phyloP scores from a whole-genome alignment of 140 eudicot genomes.

The Stevia rebaudiana region DNA sequence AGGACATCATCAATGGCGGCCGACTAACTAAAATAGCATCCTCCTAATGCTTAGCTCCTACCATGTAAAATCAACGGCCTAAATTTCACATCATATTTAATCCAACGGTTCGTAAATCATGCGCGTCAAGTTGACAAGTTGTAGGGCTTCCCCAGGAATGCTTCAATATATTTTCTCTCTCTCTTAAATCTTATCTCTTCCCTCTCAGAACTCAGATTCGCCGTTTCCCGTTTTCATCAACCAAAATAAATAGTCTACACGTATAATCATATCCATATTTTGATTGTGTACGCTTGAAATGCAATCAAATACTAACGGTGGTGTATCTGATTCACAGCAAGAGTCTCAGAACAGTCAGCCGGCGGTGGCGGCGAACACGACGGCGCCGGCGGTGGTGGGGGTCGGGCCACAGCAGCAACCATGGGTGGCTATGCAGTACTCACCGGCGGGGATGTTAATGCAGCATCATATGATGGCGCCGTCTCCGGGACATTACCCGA shows the following conservation, averaged over 20 bases:
- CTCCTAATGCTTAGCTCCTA: conserved; percentile 10
- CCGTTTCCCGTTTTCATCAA: conserved; percentile 16
- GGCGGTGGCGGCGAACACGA: conserved; percentile 1
- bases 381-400: conserved; percentile 23
- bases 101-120: conserved; percentile 45
- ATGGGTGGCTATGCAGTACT: conserved; percentile 87
- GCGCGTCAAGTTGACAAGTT: conserved; percentile 40
- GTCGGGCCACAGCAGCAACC: conserved; percentile 50
- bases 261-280: neutral
- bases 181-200: conserved; percentile 20
- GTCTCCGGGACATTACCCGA: conserved; percentile 52
- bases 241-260: conserved; percentile 4
- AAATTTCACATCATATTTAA: conserved; percentile 9
- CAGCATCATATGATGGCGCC: conserved; percentile 86
- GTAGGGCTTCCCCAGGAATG: conserved; percentile 54
- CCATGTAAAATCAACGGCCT: conserved; percentile 34
- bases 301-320: conserved; percentile 32
- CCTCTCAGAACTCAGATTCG: conserved; percentile 38
- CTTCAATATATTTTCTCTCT: conserved; percentile 30
- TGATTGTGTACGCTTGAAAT: neutral
- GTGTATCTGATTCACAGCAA: conserved; percentile 24
- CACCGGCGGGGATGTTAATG: conserved; percentile 85
- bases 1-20: conserved; percentile 32
- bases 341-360: conserved; percentile 1
- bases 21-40: conserved; percentile 28